These are phyloP conservation scores for Phylloporus scabripes DNA, from an alignment of 768 basidiomycete species.

Conservation along the genomic window DNA sequence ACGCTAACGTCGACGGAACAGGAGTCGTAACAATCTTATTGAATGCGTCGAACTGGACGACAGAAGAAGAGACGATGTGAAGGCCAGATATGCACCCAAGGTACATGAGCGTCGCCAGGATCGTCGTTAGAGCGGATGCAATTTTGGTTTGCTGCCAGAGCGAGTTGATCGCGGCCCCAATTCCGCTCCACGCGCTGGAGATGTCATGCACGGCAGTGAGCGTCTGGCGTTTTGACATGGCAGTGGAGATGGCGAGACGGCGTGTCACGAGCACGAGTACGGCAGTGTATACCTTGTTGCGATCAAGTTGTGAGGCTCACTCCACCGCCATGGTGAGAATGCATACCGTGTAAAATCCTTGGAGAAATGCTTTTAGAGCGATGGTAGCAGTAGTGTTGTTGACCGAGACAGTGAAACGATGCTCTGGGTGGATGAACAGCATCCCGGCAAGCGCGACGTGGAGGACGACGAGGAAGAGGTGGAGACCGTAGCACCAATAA, in stretches of 20 bases:
- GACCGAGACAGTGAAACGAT: neutral
- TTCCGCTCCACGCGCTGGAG: constrained; percentile 17
- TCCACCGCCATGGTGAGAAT: neutral
- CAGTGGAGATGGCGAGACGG: constrained; percentile 8
- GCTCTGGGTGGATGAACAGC: constrained; percentile 3
- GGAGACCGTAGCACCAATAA: neutral
- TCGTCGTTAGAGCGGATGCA: neutral
- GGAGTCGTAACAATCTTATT: neutral
- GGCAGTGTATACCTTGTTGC: constrained; percentile 14
- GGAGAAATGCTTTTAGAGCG: neutral
- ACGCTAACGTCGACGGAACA: neutral
- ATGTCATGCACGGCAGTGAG: constrained; percentile 20
- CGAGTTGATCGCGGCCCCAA: constrained; percentile 16
- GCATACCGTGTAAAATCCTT: constrained; percentile 2
- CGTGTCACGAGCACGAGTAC: constrained; percentile 10
- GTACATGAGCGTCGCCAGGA: constrained; percentile 11
- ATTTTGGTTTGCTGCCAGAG: constrained; percentile 21
- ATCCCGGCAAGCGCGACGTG: neutral
- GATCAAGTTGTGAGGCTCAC: neutral
- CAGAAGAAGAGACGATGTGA: constrained; percentile 21
- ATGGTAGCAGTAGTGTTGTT: neutral
- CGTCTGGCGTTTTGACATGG: constrained; percentile 8
- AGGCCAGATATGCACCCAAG: constrained; percentile 13
- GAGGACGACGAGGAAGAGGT: neutral
- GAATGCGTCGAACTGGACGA: constrained; percentile 18